These are phyloP conservation scores for Cutaneotrichosporon sp. DNA, from an alignment of 1,284 basidiomycete genomes.

Conservation along the genomic window DNA sequence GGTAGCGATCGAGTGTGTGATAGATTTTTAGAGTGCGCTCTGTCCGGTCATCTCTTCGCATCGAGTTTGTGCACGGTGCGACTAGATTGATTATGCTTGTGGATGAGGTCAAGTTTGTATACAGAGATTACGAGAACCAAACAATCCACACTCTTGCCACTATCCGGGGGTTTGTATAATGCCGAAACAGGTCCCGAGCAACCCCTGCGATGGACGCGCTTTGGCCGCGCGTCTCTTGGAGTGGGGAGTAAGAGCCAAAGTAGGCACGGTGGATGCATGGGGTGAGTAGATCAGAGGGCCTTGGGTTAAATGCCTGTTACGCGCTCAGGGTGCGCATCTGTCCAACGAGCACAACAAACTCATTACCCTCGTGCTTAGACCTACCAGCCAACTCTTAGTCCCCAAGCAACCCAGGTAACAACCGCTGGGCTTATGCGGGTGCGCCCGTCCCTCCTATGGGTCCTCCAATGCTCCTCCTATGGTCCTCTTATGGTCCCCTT, in stretches of 20 bases:
- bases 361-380: neutral
- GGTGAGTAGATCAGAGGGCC: neutral
- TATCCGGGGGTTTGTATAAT: neutral
- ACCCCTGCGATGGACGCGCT: conserved; percentile 1
- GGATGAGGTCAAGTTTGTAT: neutral
- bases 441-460: too few relatives aligned
- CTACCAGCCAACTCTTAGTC: neutral
- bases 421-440: too few relatives aligned
- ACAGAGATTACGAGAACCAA: neutral
- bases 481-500: too few relatives aligned
- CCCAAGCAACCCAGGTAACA: too few relatives aligned
- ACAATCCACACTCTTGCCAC: neutral
- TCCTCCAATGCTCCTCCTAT: too few relatives aligned
- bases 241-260: neutral
- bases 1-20: neutral
- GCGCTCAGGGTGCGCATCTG: conserved; percentile 1
- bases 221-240: conserved; percentile 9
- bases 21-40: neutral
- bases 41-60: neutral
- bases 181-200: neutral
- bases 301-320: neutral
- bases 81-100: neutral
- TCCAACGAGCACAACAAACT: neutral
- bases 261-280: neutral
- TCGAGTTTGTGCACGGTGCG: neutral